These are phyloP conservation scores for Claviceps sp. DNA, from an alignment of 2,329 filamentous ascomycete species.

Conservation along the genomic window DNA sequence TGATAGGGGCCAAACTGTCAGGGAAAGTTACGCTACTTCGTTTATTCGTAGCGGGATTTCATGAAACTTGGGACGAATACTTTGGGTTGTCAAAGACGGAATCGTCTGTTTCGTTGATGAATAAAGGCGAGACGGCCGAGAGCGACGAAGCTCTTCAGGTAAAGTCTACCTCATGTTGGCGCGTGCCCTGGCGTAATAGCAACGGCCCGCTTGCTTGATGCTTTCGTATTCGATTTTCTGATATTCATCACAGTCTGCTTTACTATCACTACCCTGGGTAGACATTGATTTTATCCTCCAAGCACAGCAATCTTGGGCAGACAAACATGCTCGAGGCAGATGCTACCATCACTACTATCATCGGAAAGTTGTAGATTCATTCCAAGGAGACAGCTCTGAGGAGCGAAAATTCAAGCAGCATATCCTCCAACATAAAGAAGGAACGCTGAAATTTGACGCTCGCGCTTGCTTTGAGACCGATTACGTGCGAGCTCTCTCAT, in stretches of 20 bases:
- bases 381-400: too few relatives aligned
- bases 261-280: conserved; percentile 31
- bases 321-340: conserved; percentile 21
- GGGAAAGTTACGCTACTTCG: conserved; percentile 22
- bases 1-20: conserved; percentile 35
- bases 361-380: too few relatives aligned
- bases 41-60: conserved; percentile 23
- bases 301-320: conserved; percentile 34
- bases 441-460: too few relatives aligned
- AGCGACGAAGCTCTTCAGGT: conserved; percentile 33
- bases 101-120: conserved; percentile 1
- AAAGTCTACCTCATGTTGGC: conserved; percentile 7
- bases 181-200: neutral
- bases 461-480: too few relatives aligned
- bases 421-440: too few relatives aligned
- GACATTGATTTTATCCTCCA: conserved; percentile 31
- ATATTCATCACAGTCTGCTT: conserved; percentile 21
- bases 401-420: too few relatives aligned
- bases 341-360: conserved; percentile 18
- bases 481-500: too few relatives aligned
- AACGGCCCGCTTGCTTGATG: too few relatives aligned
- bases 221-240: neutral
- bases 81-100: conserved; percentile 14
- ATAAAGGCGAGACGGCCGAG: conserved; percentile 3
- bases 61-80: conserved; percentile 24